Conservation (phyloP, 2,329 filamentous ascomycete species). For the Knufia petricola region DNA sequence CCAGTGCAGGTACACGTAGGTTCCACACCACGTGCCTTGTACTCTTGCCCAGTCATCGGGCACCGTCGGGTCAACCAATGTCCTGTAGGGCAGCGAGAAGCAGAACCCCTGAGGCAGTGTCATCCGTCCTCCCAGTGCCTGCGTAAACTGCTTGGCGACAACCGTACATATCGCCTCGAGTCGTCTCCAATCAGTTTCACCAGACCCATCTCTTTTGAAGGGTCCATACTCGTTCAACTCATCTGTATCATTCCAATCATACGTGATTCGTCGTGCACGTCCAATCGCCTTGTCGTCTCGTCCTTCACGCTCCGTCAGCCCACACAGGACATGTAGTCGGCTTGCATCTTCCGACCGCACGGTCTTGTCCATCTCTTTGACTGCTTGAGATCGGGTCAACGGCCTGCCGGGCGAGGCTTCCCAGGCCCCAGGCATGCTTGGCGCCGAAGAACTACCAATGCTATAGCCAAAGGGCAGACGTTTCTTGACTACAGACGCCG, state of each 20-base stretch:
- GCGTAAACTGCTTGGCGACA: constrained; percentile 17
- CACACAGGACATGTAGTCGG: constrained; percentile 21
- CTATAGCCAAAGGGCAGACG: not conserved
- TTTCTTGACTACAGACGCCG: constrained; percentile 3
- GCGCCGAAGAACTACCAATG: not conserved
- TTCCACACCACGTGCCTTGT: constrained; percentile 20
- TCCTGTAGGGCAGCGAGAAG: constrained; percentile 21
- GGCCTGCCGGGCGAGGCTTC: constrained; percentile 6
- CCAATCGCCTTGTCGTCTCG: constrained; percentile 14
- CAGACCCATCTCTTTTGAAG: constrained; percentile 19
- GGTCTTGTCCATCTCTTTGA: constrained; percentile 9
- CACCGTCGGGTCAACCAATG: constrained; percentile 13
- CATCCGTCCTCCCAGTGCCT: constrained; percentile 14
- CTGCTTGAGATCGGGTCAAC: constrained; percentile 11
- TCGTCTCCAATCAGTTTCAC: constrained; percentile 19
- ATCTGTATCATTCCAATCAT: constrained; percentile 18
- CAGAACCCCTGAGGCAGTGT: constrained; percentile 19
- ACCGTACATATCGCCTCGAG: constrained; percentile 20
- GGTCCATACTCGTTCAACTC: constrained; percentile 20
- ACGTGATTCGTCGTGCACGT: constrained; percentile 17
- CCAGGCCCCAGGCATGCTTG: constrained; percentile 5
- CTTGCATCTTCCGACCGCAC: constrained; percentile 15
- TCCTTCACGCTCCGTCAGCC: constrained; percentile 17
- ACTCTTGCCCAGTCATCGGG: constrained; percentile 22
- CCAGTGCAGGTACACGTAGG: constrained; percentile 22